These are phyloP conservation scores for Talaromyces amestolkiae DNA, from an alignment of 2,329 filamentous ascomycete genomes.

Conservation along the genomic window DNA sequence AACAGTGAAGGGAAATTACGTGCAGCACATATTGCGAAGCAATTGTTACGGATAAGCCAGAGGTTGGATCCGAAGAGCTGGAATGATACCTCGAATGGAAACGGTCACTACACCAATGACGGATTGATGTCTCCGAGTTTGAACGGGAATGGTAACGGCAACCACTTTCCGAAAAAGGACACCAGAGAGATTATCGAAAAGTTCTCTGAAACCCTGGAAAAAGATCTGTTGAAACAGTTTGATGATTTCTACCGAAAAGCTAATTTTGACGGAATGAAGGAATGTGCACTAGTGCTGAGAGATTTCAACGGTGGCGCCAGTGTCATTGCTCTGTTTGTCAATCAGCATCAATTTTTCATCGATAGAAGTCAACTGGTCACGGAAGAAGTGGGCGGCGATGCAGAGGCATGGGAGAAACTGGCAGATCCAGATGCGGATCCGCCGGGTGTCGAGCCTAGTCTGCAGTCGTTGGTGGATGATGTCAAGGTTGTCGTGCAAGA, in stretches of 20 bases:
- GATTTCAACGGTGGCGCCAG: slow-evolving; percentile 96
- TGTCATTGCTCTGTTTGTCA: slow-evolving; percentile 94
- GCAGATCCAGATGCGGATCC: slow-evolving; percentile 93
- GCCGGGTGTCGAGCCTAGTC: slow-evolving; percentile 83
- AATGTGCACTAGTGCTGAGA: slow-evolving; percentile 87
- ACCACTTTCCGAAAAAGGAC: slow-evolving; percentile 53
- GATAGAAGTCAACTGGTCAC: slow-evolving; percentile 88
- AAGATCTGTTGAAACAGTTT: slow-evolving; percentile 92
- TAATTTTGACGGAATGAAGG: slow-evolving; percentile 97
- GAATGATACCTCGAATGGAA: slow-evolving; percentile 56
- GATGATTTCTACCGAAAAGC: slow-evolving; percentile 94
- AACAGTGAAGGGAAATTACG: slow-evolving; percentile 89
- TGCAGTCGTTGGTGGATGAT: slow-evolving; percentile 90
- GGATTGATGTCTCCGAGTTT: slow-evolving; percentile 32
- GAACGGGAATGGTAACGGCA: slow-evolving; percentile 44
- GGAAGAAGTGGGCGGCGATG: slow-evolving; percentile 66
- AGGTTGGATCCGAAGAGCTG: slow-evolving; percentile 77
- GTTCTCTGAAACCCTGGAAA: slow-evolving; percentile 92
- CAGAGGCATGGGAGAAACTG: slow-evolving; percentile 81
- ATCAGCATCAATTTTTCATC: slow-evolving; percentile 99
- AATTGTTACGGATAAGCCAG: slow-evolving; percentile 91
- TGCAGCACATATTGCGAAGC: slow-evolving; percentile 88
- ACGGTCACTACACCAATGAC: slow-evolving; percentile 29
- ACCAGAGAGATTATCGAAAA: slow-evolving; percentile 92
- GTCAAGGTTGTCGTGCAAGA: slow-evolving; percentile 95